Percentiles rank a stretch among this genome's conserved stretches.
These are phyloP conservation scores for Hymenoscyphus linearis DNA, from an alignment of 2,329 filamentous ascomycete genomes.

Conservation along the genomic window DNA sequence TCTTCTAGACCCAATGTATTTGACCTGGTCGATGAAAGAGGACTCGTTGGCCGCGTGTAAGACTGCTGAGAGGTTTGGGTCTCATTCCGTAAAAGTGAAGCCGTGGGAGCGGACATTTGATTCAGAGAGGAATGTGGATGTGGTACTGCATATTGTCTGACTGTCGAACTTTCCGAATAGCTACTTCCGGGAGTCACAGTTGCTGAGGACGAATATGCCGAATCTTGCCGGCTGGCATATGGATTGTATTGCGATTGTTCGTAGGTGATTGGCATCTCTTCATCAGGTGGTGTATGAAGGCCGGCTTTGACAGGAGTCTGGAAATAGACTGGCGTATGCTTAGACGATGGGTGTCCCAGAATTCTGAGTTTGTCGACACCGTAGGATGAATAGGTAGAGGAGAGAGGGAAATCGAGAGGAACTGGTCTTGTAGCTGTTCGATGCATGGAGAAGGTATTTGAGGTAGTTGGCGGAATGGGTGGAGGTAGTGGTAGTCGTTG, in stretches of 20 bases:
- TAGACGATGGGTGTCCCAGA: slow-evolving; percentile 10
- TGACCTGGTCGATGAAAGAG: slow-evolving; percentile 16
- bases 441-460: slow-evolving; percentile 28
- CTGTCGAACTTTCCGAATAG: slow-evolving; percentile 6
- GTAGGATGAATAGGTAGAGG: slow-evolving; percentile 16
- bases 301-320: slow-evolving; percentile 32
- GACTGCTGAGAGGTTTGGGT: slow-evolving; percentile 12
- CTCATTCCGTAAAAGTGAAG: slow-evolving; percentile 27
- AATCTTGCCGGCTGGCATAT: slow-evolving; percentile 40
- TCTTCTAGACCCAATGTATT: slow-evolving; percentile 17
- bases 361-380: slow-evolving; percentile 24
- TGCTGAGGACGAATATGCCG: slow-evolving; percentile 23
- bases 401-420: slow-evolving; percentile 28
- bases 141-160: slow-evolving; percentile 7
- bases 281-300: slow-evolving; percentile 46
- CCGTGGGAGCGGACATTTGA: slow-evolving; percentile 14
- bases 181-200: slow-evolving; percentile 13
- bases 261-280: slow-evolving; percentile 49
- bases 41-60: slow-evolving; percentile 20
- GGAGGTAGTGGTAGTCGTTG: slow-evolving; percentile 3
- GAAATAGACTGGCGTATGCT: slow-evolving; percentile 18
- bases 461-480: neutral
- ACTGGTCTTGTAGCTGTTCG: slow-evolving; percentile 28
- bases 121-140: slow-evolving; percentile 16
- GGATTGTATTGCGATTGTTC: slow-evolving; percentile 41